phyloP scores from a whole-genome alignment of 495 filamentous ascomycete genomes.

The Tuber calosporum region DNA sequence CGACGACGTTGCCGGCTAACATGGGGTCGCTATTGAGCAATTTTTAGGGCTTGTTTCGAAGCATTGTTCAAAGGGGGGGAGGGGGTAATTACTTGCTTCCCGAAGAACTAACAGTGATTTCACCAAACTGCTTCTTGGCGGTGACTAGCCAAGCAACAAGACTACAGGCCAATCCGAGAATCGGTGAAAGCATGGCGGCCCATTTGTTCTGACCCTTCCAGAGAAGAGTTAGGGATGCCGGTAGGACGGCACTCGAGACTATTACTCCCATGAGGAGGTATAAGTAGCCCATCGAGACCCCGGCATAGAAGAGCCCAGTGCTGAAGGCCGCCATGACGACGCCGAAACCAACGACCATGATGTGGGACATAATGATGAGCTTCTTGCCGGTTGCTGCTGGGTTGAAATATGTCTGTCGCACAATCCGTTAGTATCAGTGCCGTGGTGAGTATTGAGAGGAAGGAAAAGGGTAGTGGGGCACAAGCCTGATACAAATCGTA shows the following conservation, averaged over 20 bases:
- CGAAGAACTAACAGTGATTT: slow-evolving; percentile 64
- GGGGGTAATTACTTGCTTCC: slow-evolving; percentile 52
- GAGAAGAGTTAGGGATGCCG: slow-evolving; percentile 69
- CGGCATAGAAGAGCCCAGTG: slow-evolving; percentile 66
- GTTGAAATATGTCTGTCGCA: slow-evolving; percentile 52
- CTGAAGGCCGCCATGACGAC: slow-evolving; percentile 78
- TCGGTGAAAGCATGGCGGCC: slow-evolving; percentile 66
- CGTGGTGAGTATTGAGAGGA: neutral
- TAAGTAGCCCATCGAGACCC: slow-evolving; percentile 55
- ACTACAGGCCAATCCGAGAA: slow-evolving; percentile 66
- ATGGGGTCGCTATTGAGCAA: slow-evolving; percentile 63
- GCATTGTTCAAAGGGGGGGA: neutral
- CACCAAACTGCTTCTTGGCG: slow-evolving; percentile 66
- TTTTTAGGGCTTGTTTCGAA: slow-evolving; percentile 33
- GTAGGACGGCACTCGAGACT: slow-evolving; percentile 76
- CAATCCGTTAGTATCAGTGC: neutral
- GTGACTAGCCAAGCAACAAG: slow-evolving; percentile 89
- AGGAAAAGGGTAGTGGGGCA: slow-evolving; percentile 42
- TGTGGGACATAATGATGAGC: slow-evolving; percentile 80
- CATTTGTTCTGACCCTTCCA: slow-evolving; percentile 80
- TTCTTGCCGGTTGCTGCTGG: slow-evolving; percentile 61
- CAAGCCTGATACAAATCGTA: slow-evolving; percentile 76
- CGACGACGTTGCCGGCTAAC: slow-evolving; percentile 71
- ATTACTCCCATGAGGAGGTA: slow-evolving; percentile 91
- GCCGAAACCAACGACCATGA: slow-evolving; percentile 66